Base-by-base conservation (phyloP, 192 early-diverging fungal genomes). In the Spinellus fusiger region DNA sequence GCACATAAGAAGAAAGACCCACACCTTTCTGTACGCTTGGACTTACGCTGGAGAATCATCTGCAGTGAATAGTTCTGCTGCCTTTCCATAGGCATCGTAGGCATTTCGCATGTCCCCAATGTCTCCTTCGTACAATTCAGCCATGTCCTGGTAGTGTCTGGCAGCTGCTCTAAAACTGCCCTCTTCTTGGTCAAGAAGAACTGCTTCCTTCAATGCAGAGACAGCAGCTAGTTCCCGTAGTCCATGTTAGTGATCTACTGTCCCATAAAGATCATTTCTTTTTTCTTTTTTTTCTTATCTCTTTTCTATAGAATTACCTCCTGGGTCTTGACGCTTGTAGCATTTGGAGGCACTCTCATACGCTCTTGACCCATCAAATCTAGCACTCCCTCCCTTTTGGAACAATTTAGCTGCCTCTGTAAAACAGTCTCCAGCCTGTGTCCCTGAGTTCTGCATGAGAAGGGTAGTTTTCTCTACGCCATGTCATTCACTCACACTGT, bases 341-440 rank as follows among this genome's bases (percentile, higher is more conserved):
- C 81, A 77, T 65, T 98, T 98, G 31, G 96, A 78, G 3, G 95
- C 96, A 49, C 88, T 85, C 33, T 95, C 78, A 76, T 84, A 96
- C 51, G 82, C 80, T 46, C 81, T 80, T 0, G 93, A 78, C 2
- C 95, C 93, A 65, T 99, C 95, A 71, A 94, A 89, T 37, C 80
- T 77, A 67, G 95, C 93, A 40, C 83, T 77, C 28, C 85, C 71
- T 16, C 61, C 61, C 59, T 89, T 82, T 31, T 89, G 67, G 54
- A 88, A 86, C 71, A 89, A 80, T 27, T 90, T 79, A 0, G 93
- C 94, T 27, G 95, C 90, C 52, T 86, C 83, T 59, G 85, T 78
- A 74, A 92, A 96, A 0, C 94, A 90, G 60, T 96, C 94, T 64
- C 97, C 97, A 23, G 94, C 91, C 66, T 96, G 93, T 62, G 85